These are phyloP conservation scores for Microbotryomycetes sp. DNA, from an alignment of 1,284 basidiomycete species.

Conservation along the genomic window DNA sequence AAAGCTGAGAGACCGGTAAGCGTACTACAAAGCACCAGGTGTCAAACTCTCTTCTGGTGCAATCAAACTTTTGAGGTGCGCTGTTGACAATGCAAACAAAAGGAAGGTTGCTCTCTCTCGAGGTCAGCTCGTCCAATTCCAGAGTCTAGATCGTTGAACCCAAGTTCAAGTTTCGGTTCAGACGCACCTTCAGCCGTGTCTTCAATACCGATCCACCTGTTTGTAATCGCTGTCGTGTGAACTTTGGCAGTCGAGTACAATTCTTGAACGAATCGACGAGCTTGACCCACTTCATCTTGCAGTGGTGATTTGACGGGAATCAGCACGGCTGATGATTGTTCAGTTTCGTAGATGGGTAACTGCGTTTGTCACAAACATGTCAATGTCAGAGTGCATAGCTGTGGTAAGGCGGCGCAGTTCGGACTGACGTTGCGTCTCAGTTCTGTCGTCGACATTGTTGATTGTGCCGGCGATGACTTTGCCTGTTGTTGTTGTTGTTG, in stretches of 20 bases:
- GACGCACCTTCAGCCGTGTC: constrained; percentile 71
- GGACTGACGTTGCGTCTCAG: neutral
- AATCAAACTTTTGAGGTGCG: constrained; percentile 70
- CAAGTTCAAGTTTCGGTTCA: neutral
- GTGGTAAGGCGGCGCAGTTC: too few relatives aligned
- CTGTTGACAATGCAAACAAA: constrained; percentile 47
- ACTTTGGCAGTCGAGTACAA: constrained; percentile 55
- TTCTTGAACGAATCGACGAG: constrained; percentile 54
- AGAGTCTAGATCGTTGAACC: too few relatives aligned
- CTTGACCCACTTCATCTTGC: constrained; percentile 62
- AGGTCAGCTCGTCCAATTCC: neutral
- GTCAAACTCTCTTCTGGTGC: constrained; percentile 73
- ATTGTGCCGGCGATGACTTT: too few relatives aligned
- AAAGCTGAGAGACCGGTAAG: too few relatives aligned
- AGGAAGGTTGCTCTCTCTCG: neutral
- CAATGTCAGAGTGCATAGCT: neutral
- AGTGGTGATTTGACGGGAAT: constrained; percentile 65
- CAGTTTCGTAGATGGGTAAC: constrained; percentile 64
- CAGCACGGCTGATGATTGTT: constrained; percentile 53
- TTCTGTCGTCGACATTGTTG: neutral
- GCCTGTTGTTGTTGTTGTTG: neutral
- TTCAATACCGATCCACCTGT: constrained; percentile 74
- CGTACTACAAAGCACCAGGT: constrained; percentile 67
- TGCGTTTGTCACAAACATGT: constrained; percentile 40
- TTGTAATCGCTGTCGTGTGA: constrained; percentile 62